Base-by-base conservation (phyloP, 2,329 filamentous ascomycete species). In the Colletotrichum destructivum region DNA sequence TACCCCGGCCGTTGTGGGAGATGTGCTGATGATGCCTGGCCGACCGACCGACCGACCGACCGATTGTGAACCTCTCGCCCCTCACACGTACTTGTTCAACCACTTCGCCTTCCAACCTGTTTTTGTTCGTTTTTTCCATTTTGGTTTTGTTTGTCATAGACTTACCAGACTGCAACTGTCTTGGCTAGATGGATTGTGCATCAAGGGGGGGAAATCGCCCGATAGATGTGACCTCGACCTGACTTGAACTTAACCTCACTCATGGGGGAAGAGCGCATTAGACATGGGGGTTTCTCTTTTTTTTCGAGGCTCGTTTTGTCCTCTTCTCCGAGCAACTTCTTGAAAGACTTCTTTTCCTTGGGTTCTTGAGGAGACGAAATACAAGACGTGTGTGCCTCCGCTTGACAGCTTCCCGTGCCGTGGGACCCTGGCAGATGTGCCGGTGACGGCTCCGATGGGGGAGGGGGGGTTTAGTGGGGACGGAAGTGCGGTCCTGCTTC, bases 1-100 rank as follows among this genome's bases (percentile, higher is more conserved):
- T 92, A 55, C 91, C 91, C 2, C 84, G 87, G 38, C 91, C 91
- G 6, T 79, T 93, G 75, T 93, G 90, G 90, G 89, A 91, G 77
- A 79, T 90, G 59, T 89, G 87, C 75, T 88, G 74, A 84, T 35
- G 31, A 35, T 35, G 31, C 31, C 31, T 35, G n/a, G 47, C 11
- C 13, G 31, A 26, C 15, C n/a, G 44, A 35, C 31, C 8, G 31
- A 35, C 31, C 31, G 31, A 35, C 31, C 31, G 31, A 9, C 31
- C 8, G 31, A 9, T 15, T 31, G 11, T 31, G 23, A n/a, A 18
- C 5, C 44, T 35, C 4, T 13, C 7, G 12, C 6, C 26, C 3
- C 4, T 42, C 13, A 6, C 8, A 18, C 15, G 9, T 26, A n/a
- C 6, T 21, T 42, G 8, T 35, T 35, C 31, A 35, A 35, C 8